Evolutionary conservation across 2,329 filamentous ascomycete species (phyloP).

Genomic region (Emydomyces testavorans): DNA sequence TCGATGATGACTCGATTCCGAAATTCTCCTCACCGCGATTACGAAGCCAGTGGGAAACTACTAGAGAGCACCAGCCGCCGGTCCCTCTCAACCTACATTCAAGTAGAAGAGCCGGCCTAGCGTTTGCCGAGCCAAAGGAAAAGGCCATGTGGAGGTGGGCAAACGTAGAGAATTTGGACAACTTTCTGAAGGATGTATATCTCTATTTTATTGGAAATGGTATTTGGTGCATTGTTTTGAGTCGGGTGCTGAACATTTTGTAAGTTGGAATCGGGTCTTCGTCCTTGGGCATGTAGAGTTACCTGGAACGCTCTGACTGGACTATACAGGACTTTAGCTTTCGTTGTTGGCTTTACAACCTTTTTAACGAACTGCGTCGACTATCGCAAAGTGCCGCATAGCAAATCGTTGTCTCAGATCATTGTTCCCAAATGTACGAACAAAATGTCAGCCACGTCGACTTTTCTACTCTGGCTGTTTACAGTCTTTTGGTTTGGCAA

Average conservation of each 20-base stretch:
- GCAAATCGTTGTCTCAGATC: conserved; percentile 50
- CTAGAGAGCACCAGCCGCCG: conserved; percentile 33
- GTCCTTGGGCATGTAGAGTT: not conserved
- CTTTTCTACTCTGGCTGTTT: conserved; percentile 70
- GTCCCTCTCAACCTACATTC: conserved; percentile 3
- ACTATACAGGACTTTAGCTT: conserved; percentile 59
- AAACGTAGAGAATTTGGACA: conserved; percentile 79
- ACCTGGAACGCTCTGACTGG: not conserved
- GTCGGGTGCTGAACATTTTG: conserved; percentile 60
- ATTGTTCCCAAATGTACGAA: conserved; percentile 62
- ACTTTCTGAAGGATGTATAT: conserved; percentile 76
- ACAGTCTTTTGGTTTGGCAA: conserved; percentile 78
- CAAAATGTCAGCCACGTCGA: conserved; percentile 64
- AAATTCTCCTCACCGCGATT: conserved; percentile 29
- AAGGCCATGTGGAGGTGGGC: conserved; percentile 87
- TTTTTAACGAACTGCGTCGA: conserved; percentile 80
- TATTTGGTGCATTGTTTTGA: conserved; percentile 70
- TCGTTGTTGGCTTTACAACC: conserved; percentile 70
- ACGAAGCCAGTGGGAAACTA: conserved; percentile 41
- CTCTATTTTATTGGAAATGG: conserved; percentile 74
- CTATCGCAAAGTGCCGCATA: conserved; percentile 58
- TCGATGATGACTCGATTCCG: conserved; percentile 17
- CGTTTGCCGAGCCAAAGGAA: conserved; percentile 51
- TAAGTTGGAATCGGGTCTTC: conserved; percentile 35
- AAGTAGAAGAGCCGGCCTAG: conserved; percentile 21